Evolutionary conservation across 1,284 basidiomycete genomes (phyloP), one percentile per base, ranked within the genome.

Genomic region (Cryptococcus sp.): DNA sequence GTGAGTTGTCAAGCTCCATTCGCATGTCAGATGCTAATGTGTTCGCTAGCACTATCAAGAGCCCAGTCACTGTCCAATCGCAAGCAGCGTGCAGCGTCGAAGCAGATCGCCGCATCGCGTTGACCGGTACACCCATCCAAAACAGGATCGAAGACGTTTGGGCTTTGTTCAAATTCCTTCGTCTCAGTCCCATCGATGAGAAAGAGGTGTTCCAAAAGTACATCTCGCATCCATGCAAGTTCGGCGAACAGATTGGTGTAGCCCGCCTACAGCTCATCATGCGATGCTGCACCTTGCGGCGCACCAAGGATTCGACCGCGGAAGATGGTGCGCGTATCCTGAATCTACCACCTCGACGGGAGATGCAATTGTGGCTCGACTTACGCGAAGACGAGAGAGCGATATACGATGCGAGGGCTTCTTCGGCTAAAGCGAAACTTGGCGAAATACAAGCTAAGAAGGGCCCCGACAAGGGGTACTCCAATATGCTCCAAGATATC

Each of bases 131-230:
- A 7, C 96, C 96, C 0, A 92, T 99, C 46, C 96, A 99, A 81
- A 99, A 99, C 83, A 94, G 94, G 75, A 85, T 99, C 57, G 95
- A 99, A 78, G 96, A 99, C 73, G 88, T 99, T 49, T 99, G 89
- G 78, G 93, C 96, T 1, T 83, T 99, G 57, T 87, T 99, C 83
- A 94, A 93, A 77, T 99, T 99, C 80, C 81, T 99, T 49, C 90
- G 94, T 8, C 80, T 99, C 57, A 84, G 87, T 42, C 96, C 96
- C 0, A 89, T 99, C 69, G 90, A 95, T 68, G 93, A 98, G 77
- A 94, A 95, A 77, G 86, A 86, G 48, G 80, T 88, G 10, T 99
- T 96, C 93, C 94, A 88, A 53, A 89, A 93, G 73, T 93, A 85
- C 77, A 93, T 99, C 68, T 91, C 92, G 50, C 86, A 86, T 1